These are phyloP conservation scores for Inga laurina DNA, from an alignment of 306 rosid species.

Conservation along the genomic window DNA sequence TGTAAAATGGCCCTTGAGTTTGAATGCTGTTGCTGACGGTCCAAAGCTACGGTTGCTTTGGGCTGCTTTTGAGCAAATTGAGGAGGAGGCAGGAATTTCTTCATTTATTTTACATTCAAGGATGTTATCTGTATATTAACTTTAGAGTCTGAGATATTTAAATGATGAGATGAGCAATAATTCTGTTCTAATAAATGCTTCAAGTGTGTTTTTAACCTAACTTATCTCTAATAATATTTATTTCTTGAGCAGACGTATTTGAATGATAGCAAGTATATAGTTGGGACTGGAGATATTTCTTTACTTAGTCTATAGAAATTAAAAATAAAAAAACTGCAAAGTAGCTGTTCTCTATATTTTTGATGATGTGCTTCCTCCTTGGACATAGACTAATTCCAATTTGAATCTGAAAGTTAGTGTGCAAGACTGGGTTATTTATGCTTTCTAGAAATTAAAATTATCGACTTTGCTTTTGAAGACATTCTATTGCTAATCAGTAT, in stretches of 20 bases:
- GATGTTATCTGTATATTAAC: slow-evolving; percentile 16
- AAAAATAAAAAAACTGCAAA: neutral
- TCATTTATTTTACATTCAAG: slow-evolving; percentile 33
- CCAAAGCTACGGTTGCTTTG: slow-evolving; percentile 85
- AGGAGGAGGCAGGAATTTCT: slow-evolving; percentile 75
- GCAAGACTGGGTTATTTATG: neutral
- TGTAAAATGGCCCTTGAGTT: slow-evolving; percentile 65
- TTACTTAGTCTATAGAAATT: slow-evolving; percentile 18
- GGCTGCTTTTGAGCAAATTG: slow-evolving; percentile 75
- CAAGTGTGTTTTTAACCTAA: slow-evolving; percentile 13
- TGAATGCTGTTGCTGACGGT: slow-evolving; percentile 85
- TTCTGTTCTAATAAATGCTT: slow-evolving; percentile 18
- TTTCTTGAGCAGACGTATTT: neutral
- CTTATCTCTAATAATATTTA: slow-evolving; percentile 17
- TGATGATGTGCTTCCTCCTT: slow-evolving; percentile 18
- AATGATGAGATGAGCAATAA: slow-evolving; percentile 16
- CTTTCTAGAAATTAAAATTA: slow-evolving; percentile 19
- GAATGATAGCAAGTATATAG: slow-evolving; percentile 8
- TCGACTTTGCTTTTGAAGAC: slow-evolving; percentile 2
- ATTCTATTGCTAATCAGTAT: neutral
- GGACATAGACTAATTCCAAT: slow-evolving; percentile 16
- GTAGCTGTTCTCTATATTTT: slow-evolving; percentile 14
- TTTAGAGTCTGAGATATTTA: slow-evolving; percentile 22
- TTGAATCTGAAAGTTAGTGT: slow-evolving; percentile 1
- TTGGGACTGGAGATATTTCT: slow-evolving; percentile 26